Conservation (phyloP, 2,329 filamentous ascomycete species). For the Trichoderma semiorbis region DNA sequence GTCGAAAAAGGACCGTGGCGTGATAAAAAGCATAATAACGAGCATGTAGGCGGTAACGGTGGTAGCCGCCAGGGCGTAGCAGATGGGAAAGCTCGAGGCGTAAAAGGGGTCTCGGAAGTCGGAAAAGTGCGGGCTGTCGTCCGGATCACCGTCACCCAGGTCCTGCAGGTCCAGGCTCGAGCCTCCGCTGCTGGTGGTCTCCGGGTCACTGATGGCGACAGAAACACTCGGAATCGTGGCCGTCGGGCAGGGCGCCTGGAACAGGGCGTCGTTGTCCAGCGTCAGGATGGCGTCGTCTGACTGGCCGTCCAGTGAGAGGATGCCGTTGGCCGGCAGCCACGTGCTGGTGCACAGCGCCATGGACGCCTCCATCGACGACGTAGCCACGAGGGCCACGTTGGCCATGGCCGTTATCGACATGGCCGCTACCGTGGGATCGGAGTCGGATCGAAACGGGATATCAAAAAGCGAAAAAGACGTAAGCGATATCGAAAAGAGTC, state of each 20-base stretch:
- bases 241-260: slow-evolving; percentile 37
- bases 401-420: slow-evolving; percentile 6
- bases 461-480: background rate
- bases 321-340: slow-evolving; percentile 42
- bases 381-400: slow-evolving; percentile 20
- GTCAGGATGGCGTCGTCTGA: slow-evolving; percentile 48
- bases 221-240: slow-evolving; percentile 23
- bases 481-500: background rate
- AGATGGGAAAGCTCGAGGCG: slow-evolving; percentile 86
- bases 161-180: slow-evolving; percentile 26
- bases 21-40: slow-evolving; percentile 90
- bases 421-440: background rate
- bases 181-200: slow-evolving; percentile 19
- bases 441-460: background rate
- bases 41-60: slow-evolving; percentile 90
- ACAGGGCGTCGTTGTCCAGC: slow-evolving; percentile 57
- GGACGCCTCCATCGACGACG: slow-evolving; percentile 29
- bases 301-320: slow-evolving; percentile 48
- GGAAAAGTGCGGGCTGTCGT: slow-evolving; percentile 33
- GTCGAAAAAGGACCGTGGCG: slow-evolving; percentile 88
- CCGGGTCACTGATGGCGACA: slow-evolving; percentile 36
- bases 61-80: slow-evolving; percentile 86
- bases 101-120: slow-evolving; percentile 86
- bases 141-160: background rate
- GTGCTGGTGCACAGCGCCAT: slow-evolving; percentile 39